Base-by-base conservation (phyloP, 208 protist species). In the Leishmania martiniquensis region DNA sequence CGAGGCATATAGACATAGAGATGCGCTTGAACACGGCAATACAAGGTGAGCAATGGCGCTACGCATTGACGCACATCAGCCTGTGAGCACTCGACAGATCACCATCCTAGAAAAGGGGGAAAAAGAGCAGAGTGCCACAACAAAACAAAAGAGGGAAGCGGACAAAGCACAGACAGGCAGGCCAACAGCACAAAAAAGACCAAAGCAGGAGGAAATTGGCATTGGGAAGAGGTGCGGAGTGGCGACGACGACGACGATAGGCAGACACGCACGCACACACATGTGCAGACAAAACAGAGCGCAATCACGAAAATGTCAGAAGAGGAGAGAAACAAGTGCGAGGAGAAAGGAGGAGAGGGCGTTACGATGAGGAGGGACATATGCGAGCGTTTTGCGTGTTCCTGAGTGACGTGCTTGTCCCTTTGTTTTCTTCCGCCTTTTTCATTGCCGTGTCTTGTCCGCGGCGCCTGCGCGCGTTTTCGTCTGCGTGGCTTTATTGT, bases 71-170 rank as follows among this genome's bases (percentile, higher is more conserved):
- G 34, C 42, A 5, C 47, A 72, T 37, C 57, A 9, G 22, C 29
- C 5, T 71, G 39, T 39, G 78, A 10, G 20, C 39, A 52, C n/a
- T 32, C n/a, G 7, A 22, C 49, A 59, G 55, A n/a, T 37, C 32
- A 6, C 17, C 44, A 51, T 57, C 32, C 74, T 55, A 29, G 49
- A 65, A 74, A 57, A 32, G 54, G 55, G n/a, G 22, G 62, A 57
- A 37, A 32, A 62, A 57, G 4, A 84, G n/a, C 29, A 69, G 71
- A 59, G 52, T 47, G 42, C 39, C n/a, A 49, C 39, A 42, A 78
- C 63, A 37, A 75, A 77, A 52, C 70, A 59, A 72, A 45, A 22
- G 72, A 81, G 75, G 74, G 51, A 65, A 82, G 68, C 39, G 25
- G 65, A 39, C n/a, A 77, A 67, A 75, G 52, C 55, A 37, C 25